Evolutionary conservation across 1,284 basidiomycete genomes (phyloP), one percentile per base, ranked within the genome.

Genomic region (Hemileia vastatrix): DNA sequence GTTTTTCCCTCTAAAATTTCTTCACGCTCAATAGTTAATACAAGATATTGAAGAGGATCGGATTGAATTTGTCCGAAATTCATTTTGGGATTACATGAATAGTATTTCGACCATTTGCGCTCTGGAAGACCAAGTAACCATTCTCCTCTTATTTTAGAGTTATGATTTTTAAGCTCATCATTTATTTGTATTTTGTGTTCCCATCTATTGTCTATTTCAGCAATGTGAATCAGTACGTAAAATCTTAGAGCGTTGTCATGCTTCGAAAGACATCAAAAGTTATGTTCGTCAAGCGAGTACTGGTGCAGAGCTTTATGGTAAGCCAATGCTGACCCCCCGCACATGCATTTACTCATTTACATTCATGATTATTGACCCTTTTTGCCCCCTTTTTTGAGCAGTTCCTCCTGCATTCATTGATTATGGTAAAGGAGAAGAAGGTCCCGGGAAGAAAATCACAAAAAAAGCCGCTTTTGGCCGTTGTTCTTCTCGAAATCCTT

Each of bases 11-110:
- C 8, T 27, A 19, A 4, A 24, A 15, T 27, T 24, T 18, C 56
- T 52, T 59, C 51, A 62, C 49, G 4, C 6, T 24, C 6, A 15
- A 40, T 68, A 82, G 79, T 84, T 84, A 61, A 92, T 88, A 68
- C 95, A 99, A 78, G 94, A 99, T 77, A 76, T 95, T 51, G 95
- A 99, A 75, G 93, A 97, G 72, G 87, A 94, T 66, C 82, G 94
- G 13, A 79, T 95, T 74, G 90, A 92, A 65, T 90, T 95, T 72
- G 86, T 88, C 78, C 96, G 95, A 79, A 88, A 92, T 75, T 90
- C 90, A 68, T 81, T 95, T 74, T 99, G 94, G 94, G 84, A 86
- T 31, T 96, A 90, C 74, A 92, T 94, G 2, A 98, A 99, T 76
- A 86, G 87, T 0, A 86, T 97, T 21, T 95, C 92, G 2, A 90